phyloP scores from a whole-genome alignment of 768 basidiomycete species.

The Hypsizygus marmoreus region DNA sequence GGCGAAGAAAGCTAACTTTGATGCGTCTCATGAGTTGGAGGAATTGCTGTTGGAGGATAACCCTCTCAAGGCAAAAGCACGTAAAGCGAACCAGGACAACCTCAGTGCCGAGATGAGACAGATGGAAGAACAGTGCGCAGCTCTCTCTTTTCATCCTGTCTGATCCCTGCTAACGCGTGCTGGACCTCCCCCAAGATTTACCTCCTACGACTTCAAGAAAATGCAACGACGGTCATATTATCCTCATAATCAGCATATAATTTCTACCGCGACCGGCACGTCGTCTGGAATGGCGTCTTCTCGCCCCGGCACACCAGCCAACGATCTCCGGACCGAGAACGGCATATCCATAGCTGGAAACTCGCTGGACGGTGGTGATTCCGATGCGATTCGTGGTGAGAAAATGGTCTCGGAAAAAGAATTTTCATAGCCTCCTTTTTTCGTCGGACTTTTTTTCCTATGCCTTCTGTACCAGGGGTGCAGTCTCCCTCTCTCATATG shows the following conservation, averaged over 20 bases:
- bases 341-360: slow-evolving; percentile 41
- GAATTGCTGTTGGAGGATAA: slow-evolving; percentile 96
- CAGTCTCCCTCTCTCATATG: neutral
- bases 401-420: slow-evolving; percentile 50
- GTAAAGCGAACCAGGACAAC: slow-evolving; percentile 88
- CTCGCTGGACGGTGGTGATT: slow-evolving; percentile 42
- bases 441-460: neutral
- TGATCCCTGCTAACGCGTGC: no score
- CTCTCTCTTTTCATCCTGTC: no score
- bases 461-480: neutral
- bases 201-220: slow-evolving; percentile 89
- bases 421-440: slow-evolving; percentile 39
- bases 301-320: slow-evolving; percentile 71
- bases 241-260: slow-evolving; percentile 76
- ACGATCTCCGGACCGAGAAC: slow-evolving; percentile 47
- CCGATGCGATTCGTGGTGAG: slow-evolving; percentile 40
- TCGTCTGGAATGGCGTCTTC: slow-evolving; percentile 71
- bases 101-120: slow-evolving; percentile 91
- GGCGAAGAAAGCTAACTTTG: slow-evolving; percentile 99
- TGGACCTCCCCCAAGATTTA: slow-evolving; percentile 63
- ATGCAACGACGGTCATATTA: slow-evolving; percentile 93
- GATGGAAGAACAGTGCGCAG: slow-evolving; percentile 96
- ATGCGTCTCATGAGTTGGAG: slow-evolving; percentile 97
- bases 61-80: slow-evolving; percentile 90
- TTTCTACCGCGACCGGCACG: slow-evolving; percentile 74